Evolutionary conservation across 2,329 filamentous ascomycete genomes (phyloP), one percentile per base, ranked within the genome.

Genomic region (Zymoseptoria ardabiliae): DNA sequence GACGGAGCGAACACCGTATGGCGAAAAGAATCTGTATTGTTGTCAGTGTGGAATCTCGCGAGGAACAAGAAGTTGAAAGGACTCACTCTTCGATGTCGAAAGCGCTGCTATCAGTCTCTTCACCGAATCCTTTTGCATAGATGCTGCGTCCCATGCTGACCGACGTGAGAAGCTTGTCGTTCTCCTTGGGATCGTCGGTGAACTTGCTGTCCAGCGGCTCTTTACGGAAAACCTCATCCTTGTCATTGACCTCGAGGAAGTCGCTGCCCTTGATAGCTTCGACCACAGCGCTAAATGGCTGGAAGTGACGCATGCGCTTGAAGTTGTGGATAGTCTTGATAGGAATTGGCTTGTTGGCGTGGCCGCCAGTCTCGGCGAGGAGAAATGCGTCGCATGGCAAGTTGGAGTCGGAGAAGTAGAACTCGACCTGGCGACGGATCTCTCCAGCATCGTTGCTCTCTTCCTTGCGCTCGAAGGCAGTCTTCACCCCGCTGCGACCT

Each of bases 251-350:
- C 6, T 89, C 84, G 54, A 99, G 81, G 61, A 86, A 77, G 28
- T 82, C 81, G 77, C 90, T 94, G 21, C 89, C 84, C 74, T 88
- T 89, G 56, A 97, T 83, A 41, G 94, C 93, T 56, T 85, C 85
- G 61, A 97, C 86, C 50, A 99, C 84, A 58, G 89, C 87, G 58
- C 84, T 85, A 78, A 91, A 92, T 50, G 91, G 90, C 77, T 94
- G 86, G 83, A 97, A 99, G 69, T 87, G 89, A 66, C 86, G 88
- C 95, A 99, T 99, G 74, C 95, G 91, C 78, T 92, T 93, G 82
- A 99, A 99, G 55, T 79, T 86, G 80, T 87, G 85, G 66, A 99
- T 85, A 62, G 86, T 83, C 70, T 86, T 86, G 66, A 99, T 80
- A 21, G 86, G 79, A 45, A 99, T 86, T 50, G 92, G 83, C 74